Evolutionary conservation across 306 rosid genomes (phyloP).

Genomic region (Malus domestica): ASM211411v1 NC_041802.1:15898001-15898500

Average conservation of each 20-base stretch:
- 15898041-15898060: no score
- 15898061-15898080: no score
- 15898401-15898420: slow-evolving; percentile 52
- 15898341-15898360: slow-evolving; percentile 27
- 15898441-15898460: slow-evolving; percentile 51
- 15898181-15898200: slow-evolving; percentile 49
- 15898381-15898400: slow-evolving; percentile 36
- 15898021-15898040: no score
- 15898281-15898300: slow-evolving; percentile 20
- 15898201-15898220: slow-evolving; percentile 31
- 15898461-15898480: slow-evolving; percentile 51
- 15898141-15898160: slow-evolving; percentile 64
- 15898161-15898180: slow-evolving; percentile 50
- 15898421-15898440: slow-evolving; percentile 42
- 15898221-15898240: slow-evolving; percentile 15
- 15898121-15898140: no score
- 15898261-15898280: slow-evolving; percentile 9
- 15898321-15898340: slow-evolving; percentile 63
- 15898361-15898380: slow-evolving; percentile 31
- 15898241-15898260: background rate
- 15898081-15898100: no score
- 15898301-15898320: slow-evolving; percentile 44
- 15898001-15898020: no score
- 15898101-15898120: no score
- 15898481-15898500: slow-evolving; percentile 70